A percentile compares a stretch with the other conserved stretches of the same genome.
These are phyloP conservation scores for Cordyceps fumosorosea DNA, from an alignment of 2,329 filamentous ascomycete genomes.

Conservation along the genomic window DNA sequence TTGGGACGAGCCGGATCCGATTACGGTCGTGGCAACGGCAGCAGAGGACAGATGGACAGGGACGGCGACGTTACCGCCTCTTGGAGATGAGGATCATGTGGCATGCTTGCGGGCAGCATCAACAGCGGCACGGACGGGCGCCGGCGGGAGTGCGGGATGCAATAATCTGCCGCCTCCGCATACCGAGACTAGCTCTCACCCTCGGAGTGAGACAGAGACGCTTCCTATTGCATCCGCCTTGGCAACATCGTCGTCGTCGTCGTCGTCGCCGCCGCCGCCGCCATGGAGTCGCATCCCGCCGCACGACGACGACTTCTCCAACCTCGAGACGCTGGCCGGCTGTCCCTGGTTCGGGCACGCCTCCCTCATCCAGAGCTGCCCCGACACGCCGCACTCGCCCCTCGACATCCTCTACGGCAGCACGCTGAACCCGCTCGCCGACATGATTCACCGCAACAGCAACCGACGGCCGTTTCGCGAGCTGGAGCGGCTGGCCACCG, in stretches of 20 bases:
- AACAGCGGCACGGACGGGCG: background rate
- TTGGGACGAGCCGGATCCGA: background rate
- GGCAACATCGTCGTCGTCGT: too few species aligned
- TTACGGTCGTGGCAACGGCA: too few species aligned
- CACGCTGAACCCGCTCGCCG: background rate
- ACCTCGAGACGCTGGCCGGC: background rate
- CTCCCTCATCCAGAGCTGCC: background rate
- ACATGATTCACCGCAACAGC: background rate
- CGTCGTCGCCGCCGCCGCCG: background rate
- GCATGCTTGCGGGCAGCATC: background rate
- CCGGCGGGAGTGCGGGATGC: background rate
- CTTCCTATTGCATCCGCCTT: too few species aligned
- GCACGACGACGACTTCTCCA: background rate
- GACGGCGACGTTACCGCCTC: background rate
- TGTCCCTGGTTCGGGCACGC: background rate
- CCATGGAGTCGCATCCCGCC: background rate
- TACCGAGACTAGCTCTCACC: background rate
- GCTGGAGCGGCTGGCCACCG: background rate
- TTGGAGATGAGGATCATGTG: background rate
- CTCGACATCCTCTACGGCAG: background rate
- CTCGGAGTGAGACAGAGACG: too few species aligned
- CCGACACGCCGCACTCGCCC: background rate
- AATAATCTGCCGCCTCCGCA: background rate
- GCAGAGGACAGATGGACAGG: background rate
- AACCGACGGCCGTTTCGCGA: background rate